Percentiles rank a stretch among this genome's conserved stretches.
Evolutionary conservation across 2,329 filamentous ascomycete genomes (phyloP).

Genomic region (Cryphonectria naterciae): DNA sequence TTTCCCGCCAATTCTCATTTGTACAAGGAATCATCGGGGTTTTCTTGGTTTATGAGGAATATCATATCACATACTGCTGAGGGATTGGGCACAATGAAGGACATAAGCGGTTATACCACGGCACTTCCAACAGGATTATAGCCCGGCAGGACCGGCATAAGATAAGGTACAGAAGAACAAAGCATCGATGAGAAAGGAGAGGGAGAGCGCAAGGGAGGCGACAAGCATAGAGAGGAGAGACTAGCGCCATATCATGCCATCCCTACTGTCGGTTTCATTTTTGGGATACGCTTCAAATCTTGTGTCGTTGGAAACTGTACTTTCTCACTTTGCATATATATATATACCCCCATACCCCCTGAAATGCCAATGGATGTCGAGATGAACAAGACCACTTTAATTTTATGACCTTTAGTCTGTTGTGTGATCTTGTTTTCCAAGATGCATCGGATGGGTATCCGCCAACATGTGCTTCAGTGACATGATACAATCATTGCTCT

Average conservation of each 20-base stretch:
- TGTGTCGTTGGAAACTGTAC: not conserved
- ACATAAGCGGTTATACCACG: not conserved
- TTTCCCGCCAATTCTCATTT: not conserved
- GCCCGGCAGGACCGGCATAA: not conserved
- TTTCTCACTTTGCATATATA: not conserved
- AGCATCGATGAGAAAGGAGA: not conserved
- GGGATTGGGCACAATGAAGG: not conserved
- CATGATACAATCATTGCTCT: not conserved
- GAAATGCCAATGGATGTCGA: not conserved
- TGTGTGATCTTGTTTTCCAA: not conserved
- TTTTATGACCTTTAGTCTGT: not conserved
- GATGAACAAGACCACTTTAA: not conserved
- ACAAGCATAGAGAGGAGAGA: not conserved
- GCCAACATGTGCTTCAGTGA: not conserved
- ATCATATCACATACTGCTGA: not conserved
- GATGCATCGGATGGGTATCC: not conserved
- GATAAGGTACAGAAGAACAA: not conserved
- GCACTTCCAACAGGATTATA: not conserved
- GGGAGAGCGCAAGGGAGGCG: not conserved
- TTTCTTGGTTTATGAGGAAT: not conserved
- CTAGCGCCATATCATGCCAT: not conserved
- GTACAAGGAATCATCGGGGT: not conserved
- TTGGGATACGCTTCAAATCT: not conserved
- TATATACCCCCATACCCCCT: conserved; percentile 6
- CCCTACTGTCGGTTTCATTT: not conserved